These are phyloP conservation scores for Cryphonectria carpinicola DNA, from an alignment of 2,329 filamentous ascomycete species.

Conservation along the genomic window DNA sequence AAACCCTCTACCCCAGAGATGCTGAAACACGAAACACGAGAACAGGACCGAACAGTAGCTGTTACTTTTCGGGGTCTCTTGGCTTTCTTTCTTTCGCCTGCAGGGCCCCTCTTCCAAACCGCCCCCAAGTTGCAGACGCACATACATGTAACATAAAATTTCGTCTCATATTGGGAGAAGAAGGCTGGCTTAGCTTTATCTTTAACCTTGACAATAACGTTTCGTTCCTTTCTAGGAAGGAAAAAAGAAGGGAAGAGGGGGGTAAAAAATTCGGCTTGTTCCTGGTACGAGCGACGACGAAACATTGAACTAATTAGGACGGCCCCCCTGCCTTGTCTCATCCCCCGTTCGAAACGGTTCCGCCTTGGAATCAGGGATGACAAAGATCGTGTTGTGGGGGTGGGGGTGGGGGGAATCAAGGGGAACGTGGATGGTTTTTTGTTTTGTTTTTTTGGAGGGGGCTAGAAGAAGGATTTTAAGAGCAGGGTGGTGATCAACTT, in stretches of 20 bases:
- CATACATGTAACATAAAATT: background rate
- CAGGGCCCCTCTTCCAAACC: too few relatives aligned
- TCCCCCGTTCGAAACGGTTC: background rate
- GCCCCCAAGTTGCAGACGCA: background rate
- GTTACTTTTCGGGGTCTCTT: too few relatives aligned
- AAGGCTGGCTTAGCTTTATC: background rate
- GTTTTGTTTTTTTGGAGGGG: too few relatives aligned
- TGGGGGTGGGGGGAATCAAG: background rate
- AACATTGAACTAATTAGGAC: background rate
- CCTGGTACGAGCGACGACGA: background rate
- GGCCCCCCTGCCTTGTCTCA: background rate
- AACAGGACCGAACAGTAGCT: too few relatives aligned
- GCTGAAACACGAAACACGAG: background rate
- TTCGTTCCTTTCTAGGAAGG: background rate
- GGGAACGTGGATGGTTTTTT: background rate
- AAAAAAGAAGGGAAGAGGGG: background rate
- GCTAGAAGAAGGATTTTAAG: too few relatives aligned
- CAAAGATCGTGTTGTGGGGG: background rate
- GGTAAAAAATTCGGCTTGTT: background rate
- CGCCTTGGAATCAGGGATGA: background rate
- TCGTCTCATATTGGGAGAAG: background rate
- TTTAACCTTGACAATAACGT: background rate
- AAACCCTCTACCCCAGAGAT: background rate
- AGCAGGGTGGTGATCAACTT: background rate
- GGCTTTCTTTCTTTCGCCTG: background rate